Percentiles rank a stretch among this genome's conserved stretches.
phyloP scores from a whole-genome alignment of 2,329 filamentous ascomycete species.

The Coniochaeta sp. region DNA sequence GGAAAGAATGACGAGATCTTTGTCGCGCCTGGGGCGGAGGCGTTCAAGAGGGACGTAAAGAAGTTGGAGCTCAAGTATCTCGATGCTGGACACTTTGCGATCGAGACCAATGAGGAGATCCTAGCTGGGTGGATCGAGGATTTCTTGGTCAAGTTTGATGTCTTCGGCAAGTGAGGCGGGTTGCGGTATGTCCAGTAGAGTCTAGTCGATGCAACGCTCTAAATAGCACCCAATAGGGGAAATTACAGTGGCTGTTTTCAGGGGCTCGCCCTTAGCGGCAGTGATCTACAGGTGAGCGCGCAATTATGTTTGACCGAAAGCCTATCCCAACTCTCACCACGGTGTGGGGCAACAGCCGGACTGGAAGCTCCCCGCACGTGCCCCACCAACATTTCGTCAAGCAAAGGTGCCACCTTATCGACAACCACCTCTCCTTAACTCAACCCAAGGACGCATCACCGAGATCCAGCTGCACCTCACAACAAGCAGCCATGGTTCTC shows the following conservation, averaged over 20 bases:
- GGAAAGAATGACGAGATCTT: constrained; percentile 49
- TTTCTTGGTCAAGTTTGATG: constrained; percentile 18
- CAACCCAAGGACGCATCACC: neutral
- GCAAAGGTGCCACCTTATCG: neutral
- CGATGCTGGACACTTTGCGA: constrained; percentile 50
- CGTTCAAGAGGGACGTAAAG: constrained; percentile 40
- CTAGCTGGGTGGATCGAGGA: constrained; percentile 18
- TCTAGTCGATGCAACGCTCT: too few relatives aligned
- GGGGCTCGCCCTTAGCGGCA: neutral
- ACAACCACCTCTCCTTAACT: neutral
- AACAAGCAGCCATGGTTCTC: constrained; percentile 72
- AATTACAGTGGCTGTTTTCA: neutral
- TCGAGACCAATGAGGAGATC: constrained; percentile 24
- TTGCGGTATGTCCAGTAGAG: too few relatives aligned
- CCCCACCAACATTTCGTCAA: constrained; percentile 3
- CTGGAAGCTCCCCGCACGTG: neutral
- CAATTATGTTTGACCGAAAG: neutral
- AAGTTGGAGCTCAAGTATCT: constrained; percentile 39
- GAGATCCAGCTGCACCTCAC: constrained; percentile 2
- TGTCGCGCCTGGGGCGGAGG: constrained; percentile 41
- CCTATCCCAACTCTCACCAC: neutral
- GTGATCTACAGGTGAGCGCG: neutral
- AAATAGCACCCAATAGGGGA: neutral
- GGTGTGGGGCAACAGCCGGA: neutral
- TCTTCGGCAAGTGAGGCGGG: constrained; percentile 10